A percentile compares a stretch with the other conserved stretches of the same genome.
phyloP scores from a whole-genome alignment of 1,139 yeast species.

The Nadsonia commutata region DNA sequence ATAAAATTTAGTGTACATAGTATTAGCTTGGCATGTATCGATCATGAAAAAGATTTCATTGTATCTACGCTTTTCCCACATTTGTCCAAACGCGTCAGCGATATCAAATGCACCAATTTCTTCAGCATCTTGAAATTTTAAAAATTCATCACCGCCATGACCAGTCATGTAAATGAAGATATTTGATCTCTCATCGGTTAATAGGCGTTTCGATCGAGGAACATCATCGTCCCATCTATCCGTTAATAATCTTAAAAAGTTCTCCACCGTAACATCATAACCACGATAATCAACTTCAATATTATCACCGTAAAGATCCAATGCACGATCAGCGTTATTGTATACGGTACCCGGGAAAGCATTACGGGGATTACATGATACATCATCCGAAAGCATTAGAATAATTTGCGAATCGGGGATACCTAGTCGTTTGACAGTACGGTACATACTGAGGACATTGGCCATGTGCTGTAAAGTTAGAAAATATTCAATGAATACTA shows the following conservation, averaged over 20 bases:
- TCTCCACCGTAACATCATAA: slow-evolving; percentile 95
- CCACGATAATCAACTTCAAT: slow-evolving; percentile 96
- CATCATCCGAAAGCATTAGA: slow-evolving; percentile 89
- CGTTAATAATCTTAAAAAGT: slow-evolving; percentile 74
- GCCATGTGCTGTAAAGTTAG: slow-evolving; percentile 54
- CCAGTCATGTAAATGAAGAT: slow-evolving; percentile 94
- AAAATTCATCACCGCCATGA: slow-evolving; percentile 95
- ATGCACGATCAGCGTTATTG: slow-evolving; percentile 86
- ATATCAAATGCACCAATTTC: slow-evolving; percentile 91
- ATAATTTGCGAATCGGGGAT: slow-evolving; percentile 97
- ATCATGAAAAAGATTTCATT: slow-evolving; percentile 94
- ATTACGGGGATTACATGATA: slow-evolving; percentile 92
- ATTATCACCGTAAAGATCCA: slow-evolving; percentile 86
- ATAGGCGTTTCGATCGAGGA: slow-evolving; percentile 76
- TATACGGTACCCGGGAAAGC: slow-evolving; percentile 93
- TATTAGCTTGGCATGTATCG: slow-evolving; percentile 96
- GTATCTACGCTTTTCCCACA: slow-evolving; percentile 90
- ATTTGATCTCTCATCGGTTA: slow-evolving; percentile 89
- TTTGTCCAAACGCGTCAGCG: slow-evolving; percentile 94
- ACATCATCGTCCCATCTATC: slow-evolving; percentile 93
- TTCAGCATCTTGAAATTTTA: slow-evolving; percentile 96
- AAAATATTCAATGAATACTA: no score
- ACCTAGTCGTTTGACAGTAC: slow-evolving; percentile 90
- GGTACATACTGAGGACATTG: slow-evolving; percentile 80
- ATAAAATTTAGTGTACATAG: slow-evolving; percentile 87